Base-by-base conservation (phyloP, 2,329 filamentous ascomycete species). In the Mariannaea sp. region DNA sequence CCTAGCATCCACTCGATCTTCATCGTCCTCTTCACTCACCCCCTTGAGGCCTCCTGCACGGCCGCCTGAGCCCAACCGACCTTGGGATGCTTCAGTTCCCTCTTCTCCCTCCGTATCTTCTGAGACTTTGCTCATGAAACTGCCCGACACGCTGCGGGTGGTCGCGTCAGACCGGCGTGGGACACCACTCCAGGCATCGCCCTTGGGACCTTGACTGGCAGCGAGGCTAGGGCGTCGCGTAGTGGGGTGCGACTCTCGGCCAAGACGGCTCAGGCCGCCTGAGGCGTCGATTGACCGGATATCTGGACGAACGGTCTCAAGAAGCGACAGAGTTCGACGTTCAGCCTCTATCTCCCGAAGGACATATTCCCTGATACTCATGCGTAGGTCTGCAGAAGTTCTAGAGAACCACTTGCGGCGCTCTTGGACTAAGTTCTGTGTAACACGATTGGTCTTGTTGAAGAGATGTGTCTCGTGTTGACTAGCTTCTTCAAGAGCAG, bases 161-260 rank as follows among this genome's bases (percentile, higher is more conserved):
- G 91, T 74, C n/a, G 86, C 87, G 64, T 96, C 90, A 24, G 87
- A 85, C 49, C 90, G 83, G 57, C 94, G 83, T 29, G 92, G 90
- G 22, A 97, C 92, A 53, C 94, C 94, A 66, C 91, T 96, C 94
- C 94, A 99, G 13, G 94, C 88, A 72, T 99, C 94, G n/a, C 94
- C 94, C 76, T 96, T 96, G 43, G 94, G 93, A 0, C 94, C 94
- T 74, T 99, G 94, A 66, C 89, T 94, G 40, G 90, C 89, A 13
- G 90, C 89, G 61, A 97, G 75, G 71, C 85, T 93, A 20, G 87
- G 75, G 56, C 93, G 85, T 49, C 94, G 84, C 55, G 77, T 72
- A 5, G 86, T 76, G 2, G 94, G 93, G 70, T 96, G 91, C 13
- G 89, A 79, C 74, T 99, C 94, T 53, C 94, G 86, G 35, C 94